phyloP scores from a whole-genome alignment of 225 moss, liverwort and hornwort species.

The Asterella californica region DNA sequence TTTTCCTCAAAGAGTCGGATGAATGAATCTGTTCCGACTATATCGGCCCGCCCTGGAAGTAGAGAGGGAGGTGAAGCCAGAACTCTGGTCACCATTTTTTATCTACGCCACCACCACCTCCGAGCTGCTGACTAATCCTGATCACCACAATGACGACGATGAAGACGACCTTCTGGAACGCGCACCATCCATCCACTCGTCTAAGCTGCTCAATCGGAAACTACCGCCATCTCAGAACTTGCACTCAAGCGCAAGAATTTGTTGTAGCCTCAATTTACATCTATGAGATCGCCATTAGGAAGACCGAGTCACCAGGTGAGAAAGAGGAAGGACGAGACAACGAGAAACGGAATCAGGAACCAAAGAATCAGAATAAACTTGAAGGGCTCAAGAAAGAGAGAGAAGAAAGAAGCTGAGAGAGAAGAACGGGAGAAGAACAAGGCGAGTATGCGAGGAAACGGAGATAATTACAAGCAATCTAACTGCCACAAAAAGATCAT shows the following conservation, averaged over 20 bases:
- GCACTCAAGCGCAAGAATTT: not conserved
- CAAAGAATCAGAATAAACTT: too few species aligned
- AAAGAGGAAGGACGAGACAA: too few species aligned
- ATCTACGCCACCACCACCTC: not conserved
- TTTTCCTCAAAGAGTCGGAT: conserved; percentile 24
- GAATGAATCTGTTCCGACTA: conserved; percentile 35
- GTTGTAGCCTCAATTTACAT: not conserved
- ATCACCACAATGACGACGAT: not conserved
- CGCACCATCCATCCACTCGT: not conserved
- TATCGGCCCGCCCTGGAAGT: conserved; percentile 56
- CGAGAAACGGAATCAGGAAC: too few species aligned
- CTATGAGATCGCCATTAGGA: not conserved
- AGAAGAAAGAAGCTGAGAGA: too few species aligned
- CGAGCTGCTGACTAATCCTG: not conserved
- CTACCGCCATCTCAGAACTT: not conserved
- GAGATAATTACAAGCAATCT: too few species aligned
- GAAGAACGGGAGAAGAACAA: too few species aligned
- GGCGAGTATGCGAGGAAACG: too few species aligned
- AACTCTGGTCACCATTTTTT: conserved; percentile 34
- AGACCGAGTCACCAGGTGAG: too few species aligned
- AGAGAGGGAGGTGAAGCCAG: conserved; percentile 31
- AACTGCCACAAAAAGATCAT: too few species aligned
- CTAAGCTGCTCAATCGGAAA: not conserved
- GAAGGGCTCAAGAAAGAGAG: too few species aligned
- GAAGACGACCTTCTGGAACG: not conserved